Evolutionary conservation across 805 yeast genomes (phyloP).

Genomic region (Phaffomyces opuntiae): DNA sequence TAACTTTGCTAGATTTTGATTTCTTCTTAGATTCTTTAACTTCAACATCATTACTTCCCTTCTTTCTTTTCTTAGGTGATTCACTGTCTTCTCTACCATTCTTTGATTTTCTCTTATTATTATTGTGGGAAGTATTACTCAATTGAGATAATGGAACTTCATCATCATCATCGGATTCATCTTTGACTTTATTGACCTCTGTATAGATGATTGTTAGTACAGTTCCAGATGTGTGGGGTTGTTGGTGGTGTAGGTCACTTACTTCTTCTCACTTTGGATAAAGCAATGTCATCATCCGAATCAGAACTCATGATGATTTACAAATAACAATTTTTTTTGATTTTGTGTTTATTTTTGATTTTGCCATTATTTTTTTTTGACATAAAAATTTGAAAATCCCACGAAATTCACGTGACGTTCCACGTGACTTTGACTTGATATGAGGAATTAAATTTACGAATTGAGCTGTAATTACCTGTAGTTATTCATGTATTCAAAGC

Average conservation of each 20-base stretch:
- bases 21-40: background rate
- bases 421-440: no score
- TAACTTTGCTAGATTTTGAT: slow-evolving; percentile 5
- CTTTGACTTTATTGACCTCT: slow-evolving; percentile 3
- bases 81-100: background rate
- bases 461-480: no score
- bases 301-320: slow-evolving; percentile 19
- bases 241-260: slow-evolving; percentile 3
- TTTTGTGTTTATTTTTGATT: no score
- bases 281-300: slow-evolving; percentile 27
- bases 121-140: background rate
- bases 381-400: no score
- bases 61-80: slow-evolving; percentile 19
- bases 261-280: slow-evolving; percentile 19
- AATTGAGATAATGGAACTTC: slow-evolving; percentile 16
- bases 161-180: slow-evolving; percentile 16
- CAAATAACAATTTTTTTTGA: no score
- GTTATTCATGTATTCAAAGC: no score
- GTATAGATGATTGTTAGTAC: background rate
- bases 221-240: no score
- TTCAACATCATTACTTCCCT: slow-evolving; percentile 12
- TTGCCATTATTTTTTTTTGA: no score
- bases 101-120: background rate
- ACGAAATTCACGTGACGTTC: no score
- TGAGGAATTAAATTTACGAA: no score